These are phyloP conservation scores for Xylariaceae sp. DNA, from an alignment of 2,329 filamentous ascomycete species.

Conservation along the genomic window DNA sequence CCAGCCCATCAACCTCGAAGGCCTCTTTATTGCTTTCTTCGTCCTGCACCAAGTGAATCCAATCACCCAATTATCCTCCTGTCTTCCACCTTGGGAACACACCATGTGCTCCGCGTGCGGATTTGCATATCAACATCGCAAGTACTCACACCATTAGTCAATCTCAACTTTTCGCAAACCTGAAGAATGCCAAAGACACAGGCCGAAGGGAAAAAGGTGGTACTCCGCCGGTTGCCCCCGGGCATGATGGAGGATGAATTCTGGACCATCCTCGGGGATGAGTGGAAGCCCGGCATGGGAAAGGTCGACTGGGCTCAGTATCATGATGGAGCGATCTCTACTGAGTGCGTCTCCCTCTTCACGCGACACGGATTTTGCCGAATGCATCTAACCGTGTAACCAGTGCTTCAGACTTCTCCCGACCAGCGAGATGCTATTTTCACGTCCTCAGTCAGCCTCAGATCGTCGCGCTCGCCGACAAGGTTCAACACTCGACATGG, in stretches of 20 bases:
- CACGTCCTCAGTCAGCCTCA: constrained; percentile 70
- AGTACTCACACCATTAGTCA: constrained; percentile 30
- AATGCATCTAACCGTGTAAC: background rate
- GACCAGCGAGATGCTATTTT: constrained; percentile 74
- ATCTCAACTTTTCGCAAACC: constrained; percentile 34
- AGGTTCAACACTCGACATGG: constrained; percentile 64
- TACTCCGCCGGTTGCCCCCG: constrained; percentile 79
- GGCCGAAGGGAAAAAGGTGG: constrained; percentile 69
- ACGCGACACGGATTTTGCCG: constrained; percentile 15
- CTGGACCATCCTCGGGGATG: constrained; percentile 61
- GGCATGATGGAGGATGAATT: constrained; percentile 79
- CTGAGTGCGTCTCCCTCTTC: constrained; percentile 60
- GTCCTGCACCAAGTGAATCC: no score
- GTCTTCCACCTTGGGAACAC: background rate
- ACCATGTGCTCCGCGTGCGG: constrained; percentile 5
- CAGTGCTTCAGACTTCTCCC: constrained; percentile 79
- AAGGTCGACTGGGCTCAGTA: constrained; percentile 81
- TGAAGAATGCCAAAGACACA: constrained; percentile 45
- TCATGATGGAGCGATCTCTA: constrained; percentile 64
- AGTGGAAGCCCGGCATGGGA: constrained; percentile 76
- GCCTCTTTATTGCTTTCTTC: no score
- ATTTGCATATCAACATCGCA: constrained; percentile 25
- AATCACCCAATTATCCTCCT: no score
- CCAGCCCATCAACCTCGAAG: no score
- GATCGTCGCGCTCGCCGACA: constrained; percentile 61